These are phyloP conservation scores for Ceratocystis lukuohia DNA, from an alignment of 2,329 filamentous ascomycete genomes.

Conservation along the genomic window DNA sequence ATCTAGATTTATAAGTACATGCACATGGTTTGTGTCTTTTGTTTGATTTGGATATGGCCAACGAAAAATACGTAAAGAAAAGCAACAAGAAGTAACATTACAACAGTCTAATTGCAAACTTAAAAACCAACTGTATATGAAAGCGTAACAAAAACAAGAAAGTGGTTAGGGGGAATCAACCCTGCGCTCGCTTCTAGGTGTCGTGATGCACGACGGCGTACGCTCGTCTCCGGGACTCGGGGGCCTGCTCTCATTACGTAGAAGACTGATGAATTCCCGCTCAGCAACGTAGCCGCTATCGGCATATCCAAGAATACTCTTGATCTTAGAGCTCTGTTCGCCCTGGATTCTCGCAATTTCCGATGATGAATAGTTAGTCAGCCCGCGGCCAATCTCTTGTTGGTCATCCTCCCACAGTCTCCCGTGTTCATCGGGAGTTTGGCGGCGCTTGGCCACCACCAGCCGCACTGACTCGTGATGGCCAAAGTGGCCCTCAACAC, in stretches of 20 bases:
- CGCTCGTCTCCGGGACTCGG: constrained; percentile 21
- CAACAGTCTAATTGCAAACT: not conserved
- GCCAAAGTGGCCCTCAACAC: constrained; percentile 75
- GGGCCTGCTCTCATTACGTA: constrained; percentile 41
- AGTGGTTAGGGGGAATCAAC: not conserved
- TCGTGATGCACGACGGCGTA: not conserved
- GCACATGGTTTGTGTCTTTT: constrained; percentile 7
- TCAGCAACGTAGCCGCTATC: constrained; percentile 90
- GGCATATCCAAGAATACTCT: constrained; percentile 69
- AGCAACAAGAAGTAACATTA: not conserved
- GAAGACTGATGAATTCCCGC: constrained; percentile 75
- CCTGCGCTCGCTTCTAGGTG: not conserved
- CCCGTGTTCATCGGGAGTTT: constrained; percentile 29
- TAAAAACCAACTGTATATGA: not conserved
- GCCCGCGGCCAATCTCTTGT: constrained; percentile 68
- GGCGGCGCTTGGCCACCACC: constrained; percentile 57
- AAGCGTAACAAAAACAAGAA: not conserved
- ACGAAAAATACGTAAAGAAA: not conserved
- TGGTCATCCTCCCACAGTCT: constrained; percentile 39
- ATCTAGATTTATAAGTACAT: constrained; percentile 14
- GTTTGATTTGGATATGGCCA: not conserved
- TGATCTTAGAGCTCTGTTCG: constrained; percentile 67
- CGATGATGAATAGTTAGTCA: constrained; percentile 82
- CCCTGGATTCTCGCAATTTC: constrained; percentile 82
- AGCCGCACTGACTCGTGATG: constrained; percentile 87